Evolutionary conservation across 805 yeast genomes (phyloP).

Genomic region (Maudiozyma barnettii): DNA sequence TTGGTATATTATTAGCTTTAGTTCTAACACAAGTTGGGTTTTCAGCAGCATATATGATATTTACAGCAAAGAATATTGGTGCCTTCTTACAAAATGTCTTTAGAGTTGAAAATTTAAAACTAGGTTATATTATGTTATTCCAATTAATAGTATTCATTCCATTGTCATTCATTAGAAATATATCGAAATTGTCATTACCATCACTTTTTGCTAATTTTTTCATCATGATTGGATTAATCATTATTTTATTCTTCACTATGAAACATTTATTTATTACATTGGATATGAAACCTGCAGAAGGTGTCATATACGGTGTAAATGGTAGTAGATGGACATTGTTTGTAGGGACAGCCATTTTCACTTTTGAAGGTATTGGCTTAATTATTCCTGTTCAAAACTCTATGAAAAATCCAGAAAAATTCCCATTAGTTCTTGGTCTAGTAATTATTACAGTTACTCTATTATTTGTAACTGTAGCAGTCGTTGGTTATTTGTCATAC

Average conservation of each 20-base stretch:
- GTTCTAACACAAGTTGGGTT: conserved; percentile 70
- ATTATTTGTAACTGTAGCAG: conserved; percentile 54
- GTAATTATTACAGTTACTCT: conserved; percentile 57
- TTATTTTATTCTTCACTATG: conserved; percentile 49
- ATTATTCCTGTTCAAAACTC: conserved; percentile 77
- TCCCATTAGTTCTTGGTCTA: conserved; percentile 51
- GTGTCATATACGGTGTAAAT: conserved; percentile 44
- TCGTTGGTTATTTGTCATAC: conserved; percentile 61
- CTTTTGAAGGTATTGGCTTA: conserved; percentile 81
- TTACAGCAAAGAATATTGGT: conserved; percentile 60
- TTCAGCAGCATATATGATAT: conserved; percentile 71
- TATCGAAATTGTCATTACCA: conserved; percentile 62
- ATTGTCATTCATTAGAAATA: conserved; percentile 62
- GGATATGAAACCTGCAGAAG: conserved; percentile 40
- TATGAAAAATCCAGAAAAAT: conserved; percentile 65
- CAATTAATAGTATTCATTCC: conserved; percentile 58
- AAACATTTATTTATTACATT: conserved; percentile 23
- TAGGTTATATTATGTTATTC: conserved; percentile 39
- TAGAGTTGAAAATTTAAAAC: conserved; percentile 26
- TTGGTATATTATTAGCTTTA: conserved; percentile 52
- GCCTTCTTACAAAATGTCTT: conserved; percentile 52
- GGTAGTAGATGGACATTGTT: conserved; percentile 54
- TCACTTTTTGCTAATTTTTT: conserved; percentile 65
- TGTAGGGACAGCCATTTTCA: conserved; percentile 77
- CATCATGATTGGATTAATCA: conserved; percentile 54